phyloP scores from a whole-genome alignment of 75 land plant genomes.

The Cupressus sempervirens region DNA sequence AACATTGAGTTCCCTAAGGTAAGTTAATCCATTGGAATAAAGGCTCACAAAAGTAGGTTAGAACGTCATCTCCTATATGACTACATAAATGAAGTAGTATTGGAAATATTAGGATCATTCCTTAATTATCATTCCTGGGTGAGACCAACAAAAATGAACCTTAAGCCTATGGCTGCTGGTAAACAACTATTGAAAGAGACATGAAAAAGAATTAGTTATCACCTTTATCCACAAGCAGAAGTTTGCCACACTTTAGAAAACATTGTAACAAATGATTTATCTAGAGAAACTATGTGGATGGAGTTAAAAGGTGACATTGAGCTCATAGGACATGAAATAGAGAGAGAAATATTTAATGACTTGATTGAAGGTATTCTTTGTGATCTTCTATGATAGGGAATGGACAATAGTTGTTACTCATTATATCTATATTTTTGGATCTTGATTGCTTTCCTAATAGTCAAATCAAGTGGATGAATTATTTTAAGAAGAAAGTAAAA shows the following conservation, averaged over 20 bases:
- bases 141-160: neutral
- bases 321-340: too few species aligned
- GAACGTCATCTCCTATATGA: conserved; percentile 64
- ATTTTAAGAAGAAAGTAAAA: too few species aligned
- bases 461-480: too few species aligned
- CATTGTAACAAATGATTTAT: conserved; percentile 30
- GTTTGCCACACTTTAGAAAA: conserved; percentile 20
- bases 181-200: conserved; percentile 28
- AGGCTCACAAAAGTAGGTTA: conserved; percentile 35
- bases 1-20: conserved; percentile 12
- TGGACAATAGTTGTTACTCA: neutral
- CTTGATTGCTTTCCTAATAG: too few species aligned
- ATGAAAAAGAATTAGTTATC: conserved; percentile 35
- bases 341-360: too few species aligned
- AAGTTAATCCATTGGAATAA: conserved; percentile 20
- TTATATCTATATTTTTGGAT: neutral
- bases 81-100: conserved; percentile 62
- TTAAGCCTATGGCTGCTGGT: conserved; percentile 4
- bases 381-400: conserved; percentile 8
- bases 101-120: too few species aligned
- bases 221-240: conserved; percentile 16
- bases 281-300: conserved; percentile 24
- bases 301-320: too few species aligned
- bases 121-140: conserved; percentile 16
- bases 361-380: conserved; percentile 34